phyloP scores from a whole-genome alignment of 495 filamentous ascomycete genomes.

The Recurvomyces mirabilis region DNA sequence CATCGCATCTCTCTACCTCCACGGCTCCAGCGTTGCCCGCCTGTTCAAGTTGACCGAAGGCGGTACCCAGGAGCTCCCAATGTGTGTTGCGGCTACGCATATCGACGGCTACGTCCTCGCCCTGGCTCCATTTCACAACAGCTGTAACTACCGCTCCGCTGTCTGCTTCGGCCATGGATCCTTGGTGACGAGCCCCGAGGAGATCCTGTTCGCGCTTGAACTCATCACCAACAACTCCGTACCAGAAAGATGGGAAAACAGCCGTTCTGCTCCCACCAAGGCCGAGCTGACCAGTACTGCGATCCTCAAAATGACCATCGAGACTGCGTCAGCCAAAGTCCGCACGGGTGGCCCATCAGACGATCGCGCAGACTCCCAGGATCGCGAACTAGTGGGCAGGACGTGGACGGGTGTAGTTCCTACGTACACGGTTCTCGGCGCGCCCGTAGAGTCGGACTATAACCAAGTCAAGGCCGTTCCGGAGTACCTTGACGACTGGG shows the following conservation, averaged over 20 bases:
- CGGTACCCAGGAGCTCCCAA: conserved; percentile 40
- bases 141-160: conserved; percentile 82
- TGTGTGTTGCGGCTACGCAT: conserved; percentile 55
- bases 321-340: conserved; percentile 69
- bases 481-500: conserved; percentile 49
- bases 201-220: conserved; percentile 77
- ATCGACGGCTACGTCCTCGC: conserved; percentile 68
- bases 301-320: conserved; percentile 59
- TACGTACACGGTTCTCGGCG: conserved; percentile 51
- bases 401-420: conserved; percentile 86
- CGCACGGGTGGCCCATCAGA: conserved; percentile 58
- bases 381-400: conserved; percentile 45
- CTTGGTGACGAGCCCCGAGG: conserved; percentile 36
- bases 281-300: conserved; percentile 70
- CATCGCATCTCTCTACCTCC: conserved; percentile 58
- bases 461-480: conserved; percentile 52
- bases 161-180: conserved; percentile 64
- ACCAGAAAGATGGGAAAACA: conserved; percentile 53
- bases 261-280: conserved; percentile 50
- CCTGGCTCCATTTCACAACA: conserved; percentile 68
- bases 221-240: conserved; percentile 69
- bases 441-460: conserved; percentile 53
- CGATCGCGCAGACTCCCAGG: conserved; percentile 50
- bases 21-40: conserved; percentile 75
- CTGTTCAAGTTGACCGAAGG: conserved; percentile 54